These are phyloP conservation scores for Boletellus deceptivus DNA, from an alignment of 1,284 basidiomycete species.

Conservation along the genomic window DNA sequence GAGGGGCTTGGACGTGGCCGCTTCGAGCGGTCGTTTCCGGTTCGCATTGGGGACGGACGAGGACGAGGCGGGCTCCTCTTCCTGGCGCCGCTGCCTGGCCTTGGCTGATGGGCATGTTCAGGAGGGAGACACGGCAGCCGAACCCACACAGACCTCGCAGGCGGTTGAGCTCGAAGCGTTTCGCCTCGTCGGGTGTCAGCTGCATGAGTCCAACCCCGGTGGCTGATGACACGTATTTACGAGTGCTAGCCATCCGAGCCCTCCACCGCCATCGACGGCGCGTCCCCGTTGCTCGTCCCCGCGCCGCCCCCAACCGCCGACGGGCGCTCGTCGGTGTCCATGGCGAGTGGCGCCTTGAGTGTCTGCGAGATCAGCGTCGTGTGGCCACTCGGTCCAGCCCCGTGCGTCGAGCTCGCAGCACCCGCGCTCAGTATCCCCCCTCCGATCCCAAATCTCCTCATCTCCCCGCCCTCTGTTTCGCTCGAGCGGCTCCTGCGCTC, in stretches of 20 bases:
- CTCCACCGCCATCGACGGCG: constrained; percentile 21
- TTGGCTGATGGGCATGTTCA: constrained; percentile 42
- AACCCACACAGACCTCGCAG: constrained; percentile 46
- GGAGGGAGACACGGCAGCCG: background rate
- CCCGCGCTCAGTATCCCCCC: constrained; percentile 68
- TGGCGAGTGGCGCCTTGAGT: constrained; percentile 43
- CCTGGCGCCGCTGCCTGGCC: constrained; percentile 55
- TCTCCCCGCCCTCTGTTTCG: constrained; percentile 38
- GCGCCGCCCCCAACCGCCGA: constrained; percentile 25
- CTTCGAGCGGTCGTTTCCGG: constrained; percentile 55
- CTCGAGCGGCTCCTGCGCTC: constrained; percentile 37
- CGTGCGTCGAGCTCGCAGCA: constrained; percentile 52
- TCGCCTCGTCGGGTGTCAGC: constrained; percentile 37
- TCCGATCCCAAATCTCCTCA: constrained; percentile 63
- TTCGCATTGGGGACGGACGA: constrained; percentile 50
- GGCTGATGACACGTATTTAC: constrained; percentile 25
- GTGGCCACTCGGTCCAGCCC: constrained; percentile 70
- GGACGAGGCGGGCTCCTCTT: constrained; percentile 50
- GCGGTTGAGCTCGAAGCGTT: constrained; percentile 43
- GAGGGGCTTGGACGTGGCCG: constrained; percentile 57
- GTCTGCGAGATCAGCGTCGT: constrained; percentile 44
- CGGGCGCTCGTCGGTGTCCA: constrained; percentile 48
- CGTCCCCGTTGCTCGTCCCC: constrained; percentile 16
- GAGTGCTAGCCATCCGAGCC: constrained; percentile 13
- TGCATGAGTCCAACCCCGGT: constrained; percentile 10